Conservation (phyloP, 345 rosid genomes). For the Lenwebbia sp. region DNA sequence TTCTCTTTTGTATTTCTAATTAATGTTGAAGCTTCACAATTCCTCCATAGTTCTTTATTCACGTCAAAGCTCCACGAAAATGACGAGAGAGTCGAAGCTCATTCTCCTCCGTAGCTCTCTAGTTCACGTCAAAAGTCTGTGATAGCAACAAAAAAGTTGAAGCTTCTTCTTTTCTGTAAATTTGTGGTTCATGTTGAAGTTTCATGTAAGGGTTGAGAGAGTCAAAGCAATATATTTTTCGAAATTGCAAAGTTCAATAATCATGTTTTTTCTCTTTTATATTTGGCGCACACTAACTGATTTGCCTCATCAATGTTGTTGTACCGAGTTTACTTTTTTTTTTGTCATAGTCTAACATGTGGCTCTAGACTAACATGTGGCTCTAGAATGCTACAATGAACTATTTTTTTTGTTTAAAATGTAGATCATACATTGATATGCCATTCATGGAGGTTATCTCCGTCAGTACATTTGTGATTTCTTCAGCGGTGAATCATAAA, state of each 20-base stretch:
- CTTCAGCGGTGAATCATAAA: not conserved
- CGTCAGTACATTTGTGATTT: not conserved
- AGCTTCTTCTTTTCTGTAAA: no score
- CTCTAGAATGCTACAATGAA: not conserved
- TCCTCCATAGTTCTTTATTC: no score
- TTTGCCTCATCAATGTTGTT: not conserved
- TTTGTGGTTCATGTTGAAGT: no score
- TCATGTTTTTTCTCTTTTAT: not conserved
- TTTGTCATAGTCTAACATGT: not conserved
- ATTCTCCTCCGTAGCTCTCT: no score
- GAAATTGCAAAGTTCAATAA: not conserved
- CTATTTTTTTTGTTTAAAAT: not conserved
- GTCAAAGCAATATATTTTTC: not conserved
- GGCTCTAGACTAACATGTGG: not conserved
- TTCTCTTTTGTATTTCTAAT: no score
- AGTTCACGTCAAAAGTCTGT: no score
- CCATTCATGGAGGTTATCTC: not conserved
- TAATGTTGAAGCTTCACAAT: no score
- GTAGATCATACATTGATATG: not conserved
- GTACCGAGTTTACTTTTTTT: rapidly evolving
- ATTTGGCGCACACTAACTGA: not conserved
- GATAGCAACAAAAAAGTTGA: no score
- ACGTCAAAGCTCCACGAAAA: no score
- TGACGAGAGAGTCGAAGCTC: no score
- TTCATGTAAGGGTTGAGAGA: not conserved